Percentiles rank a stretch among this genome's conserved stretches.
These are phyloP conservation scores for Amesomyces nigricolor DNA, from an alignment of 2,329 filamentous ascomycete species.

Conservation along the genomic window DNA sequence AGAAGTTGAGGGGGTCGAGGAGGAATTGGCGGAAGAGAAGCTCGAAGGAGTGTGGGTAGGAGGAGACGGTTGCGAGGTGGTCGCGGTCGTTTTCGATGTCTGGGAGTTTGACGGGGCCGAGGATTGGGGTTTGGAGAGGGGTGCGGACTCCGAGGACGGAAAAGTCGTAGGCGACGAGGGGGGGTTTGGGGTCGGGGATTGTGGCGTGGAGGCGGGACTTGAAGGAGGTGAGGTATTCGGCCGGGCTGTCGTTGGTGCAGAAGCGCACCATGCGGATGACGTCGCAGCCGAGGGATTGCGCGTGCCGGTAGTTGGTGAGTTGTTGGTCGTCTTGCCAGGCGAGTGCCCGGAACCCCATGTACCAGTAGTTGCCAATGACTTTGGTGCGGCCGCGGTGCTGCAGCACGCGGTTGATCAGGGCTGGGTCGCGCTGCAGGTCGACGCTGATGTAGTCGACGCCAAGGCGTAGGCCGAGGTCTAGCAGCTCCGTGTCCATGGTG, in stretches of 20 bases:
- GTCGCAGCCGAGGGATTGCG: slow-evolving; percentile 52
- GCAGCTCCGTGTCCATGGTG: slow-evolving; percentile 48
- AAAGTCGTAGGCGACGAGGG: slow-evolving; percentile 44
- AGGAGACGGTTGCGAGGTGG: slow-evolving; percentile 45
- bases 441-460: slow-evolving; percentile 61
- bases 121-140: slow-evolving; percentile 40
- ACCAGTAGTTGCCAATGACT: slow-evolving; percentile 53
- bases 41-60: slow-evolving; percentile 51
- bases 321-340: slow-evolving; percentile 53
- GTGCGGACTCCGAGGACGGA: slow-evolving; percentile 39
- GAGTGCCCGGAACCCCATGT: slow-evolving; percentile 40
- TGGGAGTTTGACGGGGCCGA: slow-evolving; percentile 49
- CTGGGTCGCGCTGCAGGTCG: slow-evolving; percentile 53
- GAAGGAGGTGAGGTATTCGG: slow-evolving; percentile 44
- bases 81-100: slow-evolving; percentile 37
- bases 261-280: slow-evolving; percentile 58
- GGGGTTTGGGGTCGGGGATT: slow-evolving; percentile 43
- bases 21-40: slow-evolving; percentile 56
- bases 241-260: slow-evolving; percentile 50
- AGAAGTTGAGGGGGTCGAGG: slow-evolving; percentile 61
- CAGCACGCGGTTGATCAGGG: slow-evolving; percentile 45
- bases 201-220: slow-evolving; percentile 40
- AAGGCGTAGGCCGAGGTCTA: slow-evolving; percentile 59
- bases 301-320: slow-evolving; percentile 48
- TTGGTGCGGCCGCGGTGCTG: slow-evolving; percentile 51